Conservation (phyloP, 768 basidiomycete species). For the Suillus sp. region DNA sequence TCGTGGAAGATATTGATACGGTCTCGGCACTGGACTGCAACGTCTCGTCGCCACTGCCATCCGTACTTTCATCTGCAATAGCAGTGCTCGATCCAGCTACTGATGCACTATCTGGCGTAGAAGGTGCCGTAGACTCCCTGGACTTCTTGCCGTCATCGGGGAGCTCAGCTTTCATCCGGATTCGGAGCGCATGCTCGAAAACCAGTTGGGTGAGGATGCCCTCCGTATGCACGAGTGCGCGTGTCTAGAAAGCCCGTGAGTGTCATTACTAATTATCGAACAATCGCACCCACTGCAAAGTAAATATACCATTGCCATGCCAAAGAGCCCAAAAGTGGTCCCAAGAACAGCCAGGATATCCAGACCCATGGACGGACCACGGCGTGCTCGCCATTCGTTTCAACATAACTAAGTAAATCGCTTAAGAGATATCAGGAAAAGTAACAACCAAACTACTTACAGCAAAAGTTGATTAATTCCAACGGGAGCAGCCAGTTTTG, state of each 20-base stretch:
- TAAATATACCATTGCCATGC: constrained; percentile 57
- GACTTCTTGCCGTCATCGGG: constrained; percentile 16
- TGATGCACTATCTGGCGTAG: constrained; percentile 17
- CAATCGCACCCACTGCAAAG: constrained; percentile 23
- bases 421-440: neutral
- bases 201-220: constrained; percentile 54
- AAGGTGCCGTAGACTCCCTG: constrained; percentile 1
- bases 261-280: constrained; percentile 13
- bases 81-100: constrained; percentile 16
- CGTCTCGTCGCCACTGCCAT: constrained; percentile 12
- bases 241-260: constrained; percentile 30
- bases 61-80: constrained; percentile 14
- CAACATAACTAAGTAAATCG: constrained; percentile 53
- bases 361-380: constrained; percentile 69
- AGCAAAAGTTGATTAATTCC: constrained; percentile 34
- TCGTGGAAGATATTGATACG: neutral
- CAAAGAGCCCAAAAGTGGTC: constrained; percentile 45
- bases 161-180: constrained; percentile 40
- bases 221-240: constrained; percentile 51
- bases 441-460: constrained; percentile 19
- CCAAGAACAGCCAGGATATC: constrained; percentile 54
- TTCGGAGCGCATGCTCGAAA: constrained; percentile 60
- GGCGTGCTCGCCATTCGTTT: constrained; percentile 50
- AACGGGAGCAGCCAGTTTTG: constrained; percentile 31
- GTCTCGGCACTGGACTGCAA: constrained; percentile 5